These are phyloP conservation scores for Lactarius sp. DNA, from an alignment of 768 basidiomycete genomes.

Conservation along the genomic window DNA sequence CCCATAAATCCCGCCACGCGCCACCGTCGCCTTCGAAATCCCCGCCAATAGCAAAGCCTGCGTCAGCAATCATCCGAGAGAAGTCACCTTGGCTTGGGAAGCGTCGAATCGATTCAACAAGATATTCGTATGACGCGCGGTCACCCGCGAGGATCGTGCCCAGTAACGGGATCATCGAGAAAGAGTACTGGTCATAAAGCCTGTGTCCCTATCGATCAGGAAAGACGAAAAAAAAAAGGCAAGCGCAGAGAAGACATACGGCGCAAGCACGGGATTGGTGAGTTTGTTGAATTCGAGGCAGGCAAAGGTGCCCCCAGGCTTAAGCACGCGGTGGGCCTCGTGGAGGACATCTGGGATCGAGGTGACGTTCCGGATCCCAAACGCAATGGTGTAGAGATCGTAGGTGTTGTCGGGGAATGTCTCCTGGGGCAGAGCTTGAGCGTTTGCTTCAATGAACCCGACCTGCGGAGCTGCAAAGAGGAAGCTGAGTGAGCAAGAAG, in stretches of 20 bases:
- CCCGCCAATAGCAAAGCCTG: conserved; percentile 71
- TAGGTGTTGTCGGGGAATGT: conserved; percentile 79
- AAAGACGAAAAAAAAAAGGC: background rate
- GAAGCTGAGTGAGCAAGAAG: conserved; percentile 10
- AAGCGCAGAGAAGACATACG: conserved; percentile 51
- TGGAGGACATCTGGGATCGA: conserved; percentile 80
- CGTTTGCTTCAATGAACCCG: conserved; percentile 89
- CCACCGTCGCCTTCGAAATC: conserved; percentile 61
- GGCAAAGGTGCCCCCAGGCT: conserved; percentile 92
- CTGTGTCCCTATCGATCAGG: conserved; percentile 38
- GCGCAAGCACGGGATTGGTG: conserved; percentile 75
- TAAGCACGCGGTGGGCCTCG: conserved; percentile 91
- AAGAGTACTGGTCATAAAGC: conserved; percentile 91
- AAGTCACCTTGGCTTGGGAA: conserved; percentile 90
- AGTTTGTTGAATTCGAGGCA: conserved; percentile 97
- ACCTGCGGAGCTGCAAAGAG: conserved; percentile 73
- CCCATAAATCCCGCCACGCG: conserved; percentile 85
- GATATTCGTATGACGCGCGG: conserved; percentile 92
- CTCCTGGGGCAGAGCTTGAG: conserved; percentile 64
- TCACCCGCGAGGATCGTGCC: conserved; percentile 98
- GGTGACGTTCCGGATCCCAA: conserved; percentile 97
- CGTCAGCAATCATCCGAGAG: conserved; percentile 81
- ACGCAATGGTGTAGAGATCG: conserved; percentile 97
- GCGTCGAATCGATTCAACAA: conserved; percentile 93
- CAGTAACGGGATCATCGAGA: conserved; percentile 88